Evolutionary conservation across 768 basidiomycete genomes (phyloP), one percentile per base, ranked within the genome.

Genomic region (Mycena albidolilacea): DNA sequence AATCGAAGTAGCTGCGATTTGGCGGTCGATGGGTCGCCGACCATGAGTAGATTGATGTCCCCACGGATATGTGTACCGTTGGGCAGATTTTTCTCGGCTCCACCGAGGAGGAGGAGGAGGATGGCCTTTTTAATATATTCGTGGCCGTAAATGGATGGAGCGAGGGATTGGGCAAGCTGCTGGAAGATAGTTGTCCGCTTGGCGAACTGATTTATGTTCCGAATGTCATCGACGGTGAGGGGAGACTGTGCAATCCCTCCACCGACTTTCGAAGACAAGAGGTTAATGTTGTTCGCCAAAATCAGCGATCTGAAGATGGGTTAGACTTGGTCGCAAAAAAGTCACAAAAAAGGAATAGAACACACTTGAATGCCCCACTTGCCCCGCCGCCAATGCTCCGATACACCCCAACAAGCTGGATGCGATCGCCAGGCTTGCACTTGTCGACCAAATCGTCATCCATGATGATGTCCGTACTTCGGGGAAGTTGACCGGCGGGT

Each of bases 1-100:
- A 99, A 99, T 67, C 98, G 93, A 64, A 99, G 88, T 79, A 99
- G 86, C 80, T 99, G 98, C 48, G 94, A 95, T 84, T 99, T 99
- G 21, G 98, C 98, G 0, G 98, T 99, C n/a, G 93, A 95, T 10
- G 98, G 98, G 83, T 99, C 98, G 73, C 98, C 98, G 70, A 99
- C 97, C 97, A 99, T 99, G 78, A 99, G 90, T 79, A 99, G 87
- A 83, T 99, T 99, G 88, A 99, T 99, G 82, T 99, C 98, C 57
- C 98, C 98, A 87, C 98, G 93, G 79, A 99, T 97, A 80, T 99
- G 98, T 1, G 98, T 98, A 64, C 98, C 97, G 80, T 99, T 99
- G 37, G 93, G 90, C 68, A 99, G 84, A 81, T 99, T 99, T 89
- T 99, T 99, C 85, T 99, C 98, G 62, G 96, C 95, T 38, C 98